Base-by-base conservation (phyloP, 1,284 basidiomycete species). In the Xanthoconium separans region DNA sequence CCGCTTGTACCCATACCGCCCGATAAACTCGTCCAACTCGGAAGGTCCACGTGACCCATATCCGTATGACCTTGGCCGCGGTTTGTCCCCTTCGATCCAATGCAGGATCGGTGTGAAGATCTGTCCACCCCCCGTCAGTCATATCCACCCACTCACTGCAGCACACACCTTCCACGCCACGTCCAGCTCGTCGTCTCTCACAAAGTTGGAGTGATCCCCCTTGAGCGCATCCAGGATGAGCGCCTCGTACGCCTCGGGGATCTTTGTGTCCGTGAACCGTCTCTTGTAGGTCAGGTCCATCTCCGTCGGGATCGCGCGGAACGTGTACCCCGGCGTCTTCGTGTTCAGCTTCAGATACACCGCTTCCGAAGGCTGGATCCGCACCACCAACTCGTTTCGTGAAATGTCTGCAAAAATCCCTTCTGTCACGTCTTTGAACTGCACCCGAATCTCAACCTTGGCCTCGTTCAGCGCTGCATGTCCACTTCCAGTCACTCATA, bases 211-310 rank as follows among this genome's bases (percentile, higher is more conserved):
- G 70, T 92, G 90, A 65, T 93, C 90, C 18, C 91, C 91, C 64
- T 87, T 91, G 70, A 96, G 79, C 8, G 91, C 91, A 66, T 96
- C 93, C 57, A 95, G 79, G 65, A 96, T 93, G 53, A 96, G 83
- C 18, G 88, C 87, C 75, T 97, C 94, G 72, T 97, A 97, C 33
- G 95, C 94, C 76, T 95, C 93, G 24, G 95, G 95, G 57, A 97
- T 95, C 72, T 89, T 87, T 53, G 84, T 75, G 57, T 95, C 93
- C 39, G 83, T 77, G 78, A 97, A 98, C 48, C 95, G 86, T 57
- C 89, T 81, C 83, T 96, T 95, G 82, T 98, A 98, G 22, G 95
- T 95, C 64, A 98, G 75, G 75, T 98, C 95, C 88, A 98, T 95
- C 75, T 98, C 95, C 45, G 89, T 92, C 37, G 94, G 93, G 55